These are phyloP conservation scores for Schizosaccharomyces lindneri DNA, from an alignment of 805 yeast species.

Conservation along the genomic window DNA sequence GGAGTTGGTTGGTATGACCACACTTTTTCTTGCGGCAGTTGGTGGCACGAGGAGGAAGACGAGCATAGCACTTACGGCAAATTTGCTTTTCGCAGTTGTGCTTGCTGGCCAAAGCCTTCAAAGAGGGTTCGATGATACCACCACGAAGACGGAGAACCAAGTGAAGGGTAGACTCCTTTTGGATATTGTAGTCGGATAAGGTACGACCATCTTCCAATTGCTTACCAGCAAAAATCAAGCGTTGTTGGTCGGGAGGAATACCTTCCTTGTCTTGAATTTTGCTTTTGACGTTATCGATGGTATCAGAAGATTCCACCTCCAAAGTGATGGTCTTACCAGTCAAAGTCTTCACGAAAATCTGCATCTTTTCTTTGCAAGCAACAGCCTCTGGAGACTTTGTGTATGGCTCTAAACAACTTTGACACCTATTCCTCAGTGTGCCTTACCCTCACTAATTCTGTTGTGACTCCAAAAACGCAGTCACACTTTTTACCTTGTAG, in stretches of 20 bases:
- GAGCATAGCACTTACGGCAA: slow-evolving; percentile 98
- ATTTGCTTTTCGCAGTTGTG: slow-evolving; percentile 98
- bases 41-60: slow-evolving; percentile 99
- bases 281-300: slow-evolving; percentile 95
- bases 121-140: slow-evolving; percentile 98
- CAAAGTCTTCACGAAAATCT: slow-evolving; percentile 70
- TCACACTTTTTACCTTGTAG: background rate
- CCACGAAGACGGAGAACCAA: slow-evolving; percentile 93
- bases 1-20: slow-evolving; percentile 99
- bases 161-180: slow-evolving; percentile 95
- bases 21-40: slow-evolving; percentile 99
- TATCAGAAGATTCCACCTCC: slow-evolving; percentile 96
- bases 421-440: background rate
- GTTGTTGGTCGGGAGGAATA: slow-evolving; percentile 98
- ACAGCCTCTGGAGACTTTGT: background rate
- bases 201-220: slow-evolving; percentile 59
- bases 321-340: slow-evolving; percentile 91
- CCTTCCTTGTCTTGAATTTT: slow-evolving; percentile 99
- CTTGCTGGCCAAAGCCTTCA: slow-evolving; percentile 96
- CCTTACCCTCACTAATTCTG: background rate
- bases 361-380: slow-evolving; percentile 23
- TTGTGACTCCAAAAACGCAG: slow-evolving; percentile 17
- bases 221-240: slow-evolving; percentile 98
- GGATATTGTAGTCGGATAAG: slow-evolving; percentile 96
- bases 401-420: background rate